These are phyloP conservation scores for Epichloe sylvatica DNA, from an alignment of 2,329 filamentous ascomycete species.

Conservation along the genomic window DNA sequence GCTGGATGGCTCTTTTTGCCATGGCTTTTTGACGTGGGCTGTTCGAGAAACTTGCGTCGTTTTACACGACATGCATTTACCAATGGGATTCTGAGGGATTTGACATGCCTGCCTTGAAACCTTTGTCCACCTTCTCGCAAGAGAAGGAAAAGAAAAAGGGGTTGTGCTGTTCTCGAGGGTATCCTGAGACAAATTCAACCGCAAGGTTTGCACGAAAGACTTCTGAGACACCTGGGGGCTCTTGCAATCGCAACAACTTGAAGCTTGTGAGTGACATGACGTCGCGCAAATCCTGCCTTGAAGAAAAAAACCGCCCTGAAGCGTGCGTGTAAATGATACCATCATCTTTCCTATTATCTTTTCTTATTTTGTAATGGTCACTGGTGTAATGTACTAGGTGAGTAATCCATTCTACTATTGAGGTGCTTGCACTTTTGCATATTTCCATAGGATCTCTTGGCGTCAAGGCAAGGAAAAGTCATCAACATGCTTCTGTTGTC, in stretches of 20 bases:
- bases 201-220: slow-evolving; percentile 5
- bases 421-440: not conserved
- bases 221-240: slow-evolving; percentile 25
- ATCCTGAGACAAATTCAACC: not conserved
- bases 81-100: slow-evolving; percentile 29
- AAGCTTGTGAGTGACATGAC: slow-evolving; percentile 11
- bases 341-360: slow-evolving; percentile 1
- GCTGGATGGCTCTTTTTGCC: slow-evolving; percentile 16
- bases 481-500: not conserved
- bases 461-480: slow-evolving; percentile 5
- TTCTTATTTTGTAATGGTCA: slow-evolving; percentile 6
- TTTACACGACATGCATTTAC: slow-evolving; percentile 12
- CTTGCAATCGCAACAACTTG: slow-evolving; percentile 5
- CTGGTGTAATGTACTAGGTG: slow-evolving; percentile 2
- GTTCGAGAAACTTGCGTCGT: slow-evolving; percentile 13
- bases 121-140: not conserved
- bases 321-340: not conserved
- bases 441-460: slow-evolving; percentile 1
- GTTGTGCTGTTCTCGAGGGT: not conserved
- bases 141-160: not conserved
- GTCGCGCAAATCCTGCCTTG: slow-evolving; percentile 2
- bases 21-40: slow-evolving; percentile 19
- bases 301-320: not conserved
- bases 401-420: slow-evolving; percentile 4
- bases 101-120: slow-evolving; percentile 16